A percentile compares a stretch with the other conserved stretches of the same genome.
Evolutionary conservation across 139 green algal species (phyloP).

Genomic region (Chlorella sp.): DNA sequence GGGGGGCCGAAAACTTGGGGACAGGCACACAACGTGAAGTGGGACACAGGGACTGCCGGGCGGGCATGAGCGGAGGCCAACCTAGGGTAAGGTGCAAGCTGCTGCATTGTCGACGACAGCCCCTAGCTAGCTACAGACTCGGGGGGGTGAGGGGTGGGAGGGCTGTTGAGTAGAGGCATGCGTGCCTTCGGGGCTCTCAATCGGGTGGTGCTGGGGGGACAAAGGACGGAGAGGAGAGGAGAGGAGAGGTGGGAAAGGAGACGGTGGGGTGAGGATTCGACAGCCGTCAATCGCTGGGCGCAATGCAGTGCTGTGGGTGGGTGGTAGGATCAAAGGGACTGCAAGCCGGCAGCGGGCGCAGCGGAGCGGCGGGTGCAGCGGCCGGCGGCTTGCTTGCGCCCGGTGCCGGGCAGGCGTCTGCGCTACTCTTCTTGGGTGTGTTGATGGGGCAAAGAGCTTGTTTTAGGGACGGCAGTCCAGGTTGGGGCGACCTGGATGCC

Average conservation of each 20-base stretch:
- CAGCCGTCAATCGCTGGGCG: not conserved
- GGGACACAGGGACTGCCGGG: not conserved
- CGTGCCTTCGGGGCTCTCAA: not conserved
- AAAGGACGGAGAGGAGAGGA: not conserved
- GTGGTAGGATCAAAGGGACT: not conserved
- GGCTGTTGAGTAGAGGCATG: not conserved
- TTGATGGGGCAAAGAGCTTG: not conserved
- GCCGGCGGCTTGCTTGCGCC: too few relatives aligned
- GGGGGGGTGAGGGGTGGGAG: not conserved
- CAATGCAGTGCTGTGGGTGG: not conserved
- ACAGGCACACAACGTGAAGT: not conserved
- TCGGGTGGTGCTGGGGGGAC: not conserved
- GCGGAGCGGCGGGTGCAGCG: too few relatives aligned
- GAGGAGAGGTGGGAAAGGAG: not conserved
- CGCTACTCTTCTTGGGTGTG: too few relatives aligned
- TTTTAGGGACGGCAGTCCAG: too few relatives aligned
- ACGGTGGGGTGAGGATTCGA: not conserved
- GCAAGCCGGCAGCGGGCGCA: too few relatives aligned
- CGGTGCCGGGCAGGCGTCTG: too few relatives aligned
- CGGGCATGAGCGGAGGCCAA: not conserved
- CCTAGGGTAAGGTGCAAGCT: not conserved
- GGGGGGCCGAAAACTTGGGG: not conserved
- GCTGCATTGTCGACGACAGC: not conserved
- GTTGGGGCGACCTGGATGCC: not conserved
- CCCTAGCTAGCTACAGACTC: not conserved